Conservation (phyloP, 1,284 basidiomycete genomes). For the Ganoderma sp. region DNA sequence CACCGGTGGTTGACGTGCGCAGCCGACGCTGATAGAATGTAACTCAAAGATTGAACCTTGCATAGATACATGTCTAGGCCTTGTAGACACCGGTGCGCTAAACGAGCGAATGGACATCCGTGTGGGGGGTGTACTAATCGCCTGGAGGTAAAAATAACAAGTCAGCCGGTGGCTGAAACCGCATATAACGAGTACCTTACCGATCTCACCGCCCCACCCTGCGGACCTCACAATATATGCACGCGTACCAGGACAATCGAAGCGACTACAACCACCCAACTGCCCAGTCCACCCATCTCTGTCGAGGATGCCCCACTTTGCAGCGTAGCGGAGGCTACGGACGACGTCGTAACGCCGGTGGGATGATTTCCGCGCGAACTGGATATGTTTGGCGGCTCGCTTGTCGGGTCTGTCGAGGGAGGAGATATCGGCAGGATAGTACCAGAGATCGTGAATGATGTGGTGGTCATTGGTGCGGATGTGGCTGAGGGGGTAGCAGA, state of each 20-base stretch:
- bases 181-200: not conserved
- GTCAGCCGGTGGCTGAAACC: not conserved
- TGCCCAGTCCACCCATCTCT: not conserved
- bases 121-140: not conserved
- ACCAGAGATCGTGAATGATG: not conserved
- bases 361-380: not conserved
- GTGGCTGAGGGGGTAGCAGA: not conserved
- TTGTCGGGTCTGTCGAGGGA: not conserved
- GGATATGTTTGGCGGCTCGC: not conserved
- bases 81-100: not conserved
- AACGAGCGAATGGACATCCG: not conserved
- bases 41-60: not conserved
- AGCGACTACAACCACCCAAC: not conserved
- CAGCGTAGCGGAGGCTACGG: not conserved
- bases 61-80: not conserved
- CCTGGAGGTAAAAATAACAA: not conserved
- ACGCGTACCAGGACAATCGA: not conserved
- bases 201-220: not conserved
- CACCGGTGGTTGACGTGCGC: not conserved
- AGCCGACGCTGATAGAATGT: not conserved
- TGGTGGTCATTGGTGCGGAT: not conserved
- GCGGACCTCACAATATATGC: not conserved
- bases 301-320: not conserved
- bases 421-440: not conserved
- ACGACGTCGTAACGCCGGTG: not conserved